Evolutionary conservation across 2,329 filamentous ascomycete genomes (phyloP), one percentile per base, ranked within the genome.

Genomic region (Ophiocordyceps camponoti-leonardi): DNA sequence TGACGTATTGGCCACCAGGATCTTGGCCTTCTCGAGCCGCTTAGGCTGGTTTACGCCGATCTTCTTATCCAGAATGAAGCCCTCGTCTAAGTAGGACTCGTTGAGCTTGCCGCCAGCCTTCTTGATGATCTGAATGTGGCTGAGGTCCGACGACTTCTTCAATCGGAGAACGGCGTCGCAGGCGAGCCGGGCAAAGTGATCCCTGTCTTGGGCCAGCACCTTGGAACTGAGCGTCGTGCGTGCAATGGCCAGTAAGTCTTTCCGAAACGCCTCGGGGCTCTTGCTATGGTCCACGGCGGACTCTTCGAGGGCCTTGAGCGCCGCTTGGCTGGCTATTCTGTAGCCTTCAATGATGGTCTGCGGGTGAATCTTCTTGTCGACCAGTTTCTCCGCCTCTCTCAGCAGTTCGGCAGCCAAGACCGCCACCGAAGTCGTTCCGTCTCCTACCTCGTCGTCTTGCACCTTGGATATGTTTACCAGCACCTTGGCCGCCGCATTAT

Each of bases 271-370:
- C 55, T 82, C 79, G 47, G 79, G 72, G 64, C 86, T 81, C 55
- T 79, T 79, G 75, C 85, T 94, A 68, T 94, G 85, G 66, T 98
- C 84, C 45, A 94, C 84, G 19, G 92, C 88, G 18, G 79, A 79
- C 56, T 82, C 81, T 61, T 87, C 84, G 41, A 98, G 72, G 30
- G 87, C 87, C 58, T 81, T 73, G 44, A 98, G 74, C 28, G 92
- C 88, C 45, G 92, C 90, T 45, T 78, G 74, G 64, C 86, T 94
- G 45, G 92, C 92, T 84, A 98, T 94, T 69, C 92, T 79, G 74
- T 94, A 98, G 45, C 92, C 92, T 60, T 98, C 92, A 59, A 98
- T 98, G 65, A 98, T 98, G 45, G 92, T 96, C 73, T 98, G 92
- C 44, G 92, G 92, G 66, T 98, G 92, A 57, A 98, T 95, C 71